Evolutionary conservation across 2,329 filamentous ascomycete species (phyloP).

Genomic region (Myriosclerotinia curreyana): DNA sequence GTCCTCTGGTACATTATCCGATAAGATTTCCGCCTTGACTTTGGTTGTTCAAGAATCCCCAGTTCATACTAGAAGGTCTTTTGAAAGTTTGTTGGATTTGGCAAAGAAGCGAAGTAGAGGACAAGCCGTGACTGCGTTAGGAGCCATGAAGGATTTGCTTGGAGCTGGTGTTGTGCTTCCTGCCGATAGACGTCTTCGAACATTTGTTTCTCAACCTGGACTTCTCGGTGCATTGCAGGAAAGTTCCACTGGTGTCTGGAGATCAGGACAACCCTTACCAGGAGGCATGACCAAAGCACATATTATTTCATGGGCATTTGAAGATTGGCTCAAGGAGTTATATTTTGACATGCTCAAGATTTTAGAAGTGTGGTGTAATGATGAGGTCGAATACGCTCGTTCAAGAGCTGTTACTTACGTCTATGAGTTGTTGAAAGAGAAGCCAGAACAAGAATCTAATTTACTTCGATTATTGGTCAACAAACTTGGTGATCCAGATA

Average conservation of each 20-base stretch:
- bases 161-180: slow-evolving; percentile 85
- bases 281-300: slow-evolving; percentile 71
- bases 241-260: slow-evolving; percentile 58
- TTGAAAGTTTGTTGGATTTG: slow-evolving; percentile 77
- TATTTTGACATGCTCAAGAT: slow-evolving; percentile 94
- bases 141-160: slow-evolving; percentile 89
- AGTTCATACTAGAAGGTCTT: slow-evolving; percentile 83
- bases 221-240: slow-evolving; percentile 69
- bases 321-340: slow-evolving; percentile 90
- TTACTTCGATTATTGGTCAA: slow-evolving; percentile 87
- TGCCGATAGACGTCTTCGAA: slow-evolving; percentile 72
- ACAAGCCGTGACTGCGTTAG: slow-evolving; percentile 88
- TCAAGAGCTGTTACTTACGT: slow-evolving; percentile 86
- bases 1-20: slow-evolving; percentile 90
- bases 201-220: slow-evolving; percentile 76
- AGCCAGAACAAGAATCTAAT: slow-evolving; percentile 96
- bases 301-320: slow-evolving; percentile 83
- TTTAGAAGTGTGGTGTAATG: slow-evolving; percentile 87
- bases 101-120: slow-evolving; percentile 93
- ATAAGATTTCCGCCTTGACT: slow-evolving; percentile 94
- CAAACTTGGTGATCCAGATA: slow-evolving; percentile 92
- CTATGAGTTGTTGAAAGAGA: slow-evolving; percentile 87
- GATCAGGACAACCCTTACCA: slow-evolving; percentile 65
- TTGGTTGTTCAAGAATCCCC: slow-evolving; percentile 95
- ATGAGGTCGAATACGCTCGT: slow-evolving; percentile 92